Evolutionary conservation across 768 basidiomycete genomes (phyloP), one percentile per base, ranked within the genome.

Genomic region (Harrya chromipes): DNA sequence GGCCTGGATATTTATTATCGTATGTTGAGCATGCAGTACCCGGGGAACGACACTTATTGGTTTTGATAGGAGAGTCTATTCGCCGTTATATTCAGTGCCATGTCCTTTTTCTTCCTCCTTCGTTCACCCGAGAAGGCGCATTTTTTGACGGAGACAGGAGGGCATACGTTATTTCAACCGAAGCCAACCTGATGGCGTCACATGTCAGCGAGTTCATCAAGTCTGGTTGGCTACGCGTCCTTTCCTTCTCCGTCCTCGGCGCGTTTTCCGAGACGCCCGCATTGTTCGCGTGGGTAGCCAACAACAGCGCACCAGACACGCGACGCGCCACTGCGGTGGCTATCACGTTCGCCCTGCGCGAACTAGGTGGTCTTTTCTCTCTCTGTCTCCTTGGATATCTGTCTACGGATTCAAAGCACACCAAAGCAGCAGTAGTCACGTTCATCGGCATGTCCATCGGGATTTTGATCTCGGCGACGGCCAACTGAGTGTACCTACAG

Each of bases 1-100:
- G 84, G 70, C 76, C 23, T 84, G 80, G 82, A 74, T 82, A 55
- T 81, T 81, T 55, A 78, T 81, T 35, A 37, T 80, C n/a, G 77
- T 79, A 62, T 1, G 63, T 50, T 4, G 8, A 31, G 3, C 39
- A 8, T 9, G 9, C 4, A 40, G 27, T 19, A 1, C 6, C 11
- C 37, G 20, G 1, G 3, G 20, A 26, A 16, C 33, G 26, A n/a
- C 12, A 16, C 36, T 56, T 20, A 56, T 43, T 8, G 17, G 11
- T 14, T 19, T 40, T 11, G 26, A 19, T 29, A 71, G 66, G 79
- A 87, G 65, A 86, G 87, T 1, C 64, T 78, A 4, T 80, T 89
- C 65, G 85, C 84, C 0, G 68, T 80, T 48, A 34, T 77, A 3
- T 80, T 84, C 50, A 87, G 85, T 4, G 23, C 78, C 4, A 20